phyloP scores from a whole-genome alignment of 1,139 yeast species.

The Schwanniomyces etchellsii region DNA sequence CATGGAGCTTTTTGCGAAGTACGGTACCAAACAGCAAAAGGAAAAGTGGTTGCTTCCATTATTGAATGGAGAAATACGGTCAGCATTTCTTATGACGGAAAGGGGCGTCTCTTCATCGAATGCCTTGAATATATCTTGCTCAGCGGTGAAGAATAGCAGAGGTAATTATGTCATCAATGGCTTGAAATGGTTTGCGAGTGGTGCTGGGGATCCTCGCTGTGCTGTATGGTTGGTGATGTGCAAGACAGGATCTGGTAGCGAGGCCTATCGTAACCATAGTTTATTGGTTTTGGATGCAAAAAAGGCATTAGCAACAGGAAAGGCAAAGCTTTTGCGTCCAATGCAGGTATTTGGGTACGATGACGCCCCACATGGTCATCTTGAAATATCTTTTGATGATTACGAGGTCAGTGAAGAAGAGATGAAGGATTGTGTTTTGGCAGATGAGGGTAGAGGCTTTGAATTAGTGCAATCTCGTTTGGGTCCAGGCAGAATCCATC shows the following conservation, averaged over 20 bases:
- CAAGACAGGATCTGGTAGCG: slow-evolving; percentile 38
- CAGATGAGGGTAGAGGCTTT: slow-evolving; percentile 57
- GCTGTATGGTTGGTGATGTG: slow-evolving; percentile 65
- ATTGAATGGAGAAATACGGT: slow-evolving; percentile 53
- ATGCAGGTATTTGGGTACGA: slow-evolving; percentile 58
- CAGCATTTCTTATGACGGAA: slow-evolving; percentile 72
- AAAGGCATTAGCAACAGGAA: slow-evolving; percentile 46
- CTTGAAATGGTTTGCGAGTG: slow-evolving; percentile 72
- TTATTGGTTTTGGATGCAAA: slow-evolving; percentile 55
- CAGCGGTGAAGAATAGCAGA: slow-evolving; percentile 36
- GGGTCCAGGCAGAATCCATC: slow-evolving; percentile 73
- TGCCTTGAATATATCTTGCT: slow-evolving; percentile 56
- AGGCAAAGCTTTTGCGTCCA: slow-evolving; percentile 48
- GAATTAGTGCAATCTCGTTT: slow-evolving; percentile 65
- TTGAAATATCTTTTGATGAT: slow-evolving; percentile 52
- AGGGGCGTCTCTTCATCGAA: slow-evolving; percentile 62
- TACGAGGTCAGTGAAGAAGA: slow-evolving; percentile 43
- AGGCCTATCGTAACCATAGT: slow-evolving; percentile 51
- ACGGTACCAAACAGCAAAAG: slow-evolving; percentile 51
- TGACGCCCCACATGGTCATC: slow-evolving; percentile 74
- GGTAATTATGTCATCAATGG: slow-evolving; percentile 58
- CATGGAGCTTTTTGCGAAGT: slow-evolving; percentile 63
- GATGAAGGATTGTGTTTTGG: slow-evolving; percentile 35
- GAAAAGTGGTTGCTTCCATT: slow-evolving; percentile 51
- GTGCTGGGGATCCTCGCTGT: slow-evolving; percentile 70